Conservation (phyloP, 2,329 filamentous ascomycete genomes). For the Neofusicoccum parvum region DNA sequence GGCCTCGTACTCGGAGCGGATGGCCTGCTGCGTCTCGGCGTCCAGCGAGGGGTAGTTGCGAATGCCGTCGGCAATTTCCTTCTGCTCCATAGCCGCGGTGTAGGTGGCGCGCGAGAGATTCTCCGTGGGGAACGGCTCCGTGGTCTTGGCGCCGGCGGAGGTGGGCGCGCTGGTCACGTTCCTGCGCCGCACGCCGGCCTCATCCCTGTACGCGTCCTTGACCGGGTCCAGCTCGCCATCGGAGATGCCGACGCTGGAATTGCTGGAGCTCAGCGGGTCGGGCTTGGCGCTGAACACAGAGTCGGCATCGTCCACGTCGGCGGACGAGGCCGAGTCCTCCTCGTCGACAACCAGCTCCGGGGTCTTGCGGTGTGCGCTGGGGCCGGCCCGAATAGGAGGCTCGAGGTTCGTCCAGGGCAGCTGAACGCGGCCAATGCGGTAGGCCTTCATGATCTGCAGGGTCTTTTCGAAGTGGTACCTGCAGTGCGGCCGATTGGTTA, state of each 20-base stretch:
- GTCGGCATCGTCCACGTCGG: not conserved
- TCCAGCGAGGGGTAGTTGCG: slow-evolving; percentile 56
- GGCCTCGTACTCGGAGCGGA: slow-evolving; percentile 57
- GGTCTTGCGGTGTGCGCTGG: slow-evolving; percentile 36
- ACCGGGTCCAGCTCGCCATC: not conserved
- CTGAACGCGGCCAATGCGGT: slow-evolving; percentile 60
- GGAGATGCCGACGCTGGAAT: slow-evolving; percentile 5
- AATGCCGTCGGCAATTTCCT: slow-evolving; percentile 42
- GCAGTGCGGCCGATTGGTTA: slow-evolving; percentile 23
- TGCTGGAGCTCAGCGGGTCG: slow-evolving; percentile 14
- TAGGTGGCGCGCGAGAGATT: slow-evolving; percentile 32
- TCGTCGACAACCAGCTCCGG: not conserved
- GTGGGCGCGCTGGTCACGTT: not conserved
- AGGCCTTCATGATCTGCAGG: slow-evolving; percentile 60
- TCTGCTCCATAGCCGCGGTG: slow-evolving; percentile 37
- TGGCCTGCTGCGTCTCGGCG: slow-evolving; percentile 55
- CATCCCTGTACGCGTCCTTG: not conserved
- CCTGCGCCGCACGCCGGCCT: not conserved
- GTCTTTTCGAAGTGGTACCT: slow-evolving; percentile 62
- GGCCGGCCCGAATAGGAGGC: slow-evolving; percentile 59
- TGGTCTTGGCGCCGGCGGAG: not conserved
- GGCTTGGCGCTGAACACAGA: not conserved
- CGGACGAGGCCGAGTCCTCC: slow-evolving; percentile 3
- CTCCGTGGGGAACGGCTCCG: slow-evolving; percentile 26
- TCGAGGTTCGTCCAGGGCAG: slow-evolving; percentile 61